These are phyloP conservation scores for Claviceps sp. DNA, from an alignment of 2,329 filamentous ascomycete genomes.

Conservation along the genomic window DNA sequence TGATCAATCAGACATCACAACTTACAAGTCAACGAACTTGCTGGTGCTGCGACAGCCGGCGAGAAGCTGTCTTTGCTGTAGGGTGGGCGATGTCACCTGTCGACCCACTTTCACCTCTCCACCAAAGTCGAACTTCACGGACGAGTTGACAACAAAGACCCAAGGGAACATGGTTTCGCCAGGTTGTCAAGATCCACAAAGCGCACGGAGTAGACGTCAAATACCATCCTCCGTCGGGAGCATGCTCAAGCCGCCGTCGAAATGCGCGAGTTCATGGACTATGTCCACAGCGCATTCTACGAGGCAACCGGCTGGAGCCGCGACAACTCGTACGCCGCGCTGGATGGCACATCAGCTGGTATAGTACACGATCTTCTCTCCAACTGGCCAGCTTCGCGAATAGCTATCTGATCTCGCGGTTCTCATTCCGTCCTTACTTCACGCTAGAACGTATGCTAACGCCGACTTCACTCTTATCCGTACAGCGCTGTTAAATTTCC, in stretches of 20 bases:
- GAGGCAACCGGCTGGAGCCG: conserved; percentile 76
- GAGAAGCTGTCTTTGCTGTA: too few relatives aligned
- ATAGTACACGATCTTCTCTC: neutral
- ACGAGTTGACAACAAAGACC: neutral
- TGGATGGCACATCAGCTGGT: conserved; percentile 77
- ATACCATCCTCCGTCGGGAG: conserved; percentile 6
- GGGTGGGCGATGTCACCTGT: too few relatives aligned
- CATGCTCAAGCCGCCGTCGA: conserved; percentile 19
- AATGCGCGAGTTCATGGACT: conserved; percentile 97
- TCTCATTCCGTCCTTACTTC: too few relatives aligned
- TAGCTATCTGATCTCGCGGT: too few relatives aligned
- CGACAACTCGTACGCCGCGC: conserved; percentile 80
- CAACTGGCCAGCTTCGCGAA: too few relatives aligned
- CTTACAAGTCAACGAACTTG: too few relatives aligned
- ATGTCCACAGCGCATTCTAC: conserved; percentile 84
- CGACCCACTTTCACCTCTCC: too few relatives aligned
- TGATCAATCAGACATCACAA: too few relatives aligned
- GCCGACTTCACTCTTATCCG: neutral
- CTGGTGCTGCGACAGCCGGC: too few relatives aligned
- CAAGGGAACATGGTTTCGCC: neutral
- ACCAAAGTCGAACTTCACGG: too few relatives aligned
- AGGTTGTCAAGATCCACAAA: neutral
- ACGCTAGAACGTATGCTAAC: neutral
- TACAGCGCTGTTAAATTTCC: conserved; percentile 73
- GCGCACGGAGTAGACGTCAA: neutral